phyloP scores from a whole-genome alignment of 2,329 filamentous ascomycete genomes.

The Zymoseptoria crescenta region DNA sequence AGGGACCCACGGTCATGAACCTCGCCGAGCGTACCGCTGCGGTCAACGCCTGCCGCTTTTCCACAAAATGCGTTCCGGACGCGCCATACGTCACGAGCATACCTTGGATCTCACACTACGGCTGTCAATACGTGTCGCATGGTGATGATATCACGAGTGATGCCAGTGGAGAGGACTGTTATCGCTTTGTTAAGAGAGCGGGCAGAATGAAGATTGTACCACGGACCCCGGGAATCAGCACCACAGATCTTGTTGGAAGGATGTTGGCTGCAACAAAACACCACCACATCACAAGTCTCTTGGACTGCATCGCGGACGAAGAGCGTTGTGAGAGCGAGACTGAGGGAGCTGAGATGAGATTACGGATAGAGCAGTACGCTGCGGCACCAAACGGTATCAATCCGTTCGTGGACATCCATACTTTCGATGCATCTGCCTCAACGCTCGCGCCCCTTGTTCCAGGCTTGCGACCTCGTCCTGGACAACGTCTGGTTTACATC shows the following conservation, averaged over 20 bases:
- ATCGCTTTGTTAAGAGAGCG: slow-evolving; percentile 92
- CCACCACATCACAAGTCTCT: slow-evolving; percentile 73
- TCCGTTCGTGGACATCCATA: slow-evolving; percentile 74
- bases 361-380: slow-evolving; percentile 76
- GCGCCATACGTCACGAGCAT: slow-evolving; percentile 93
- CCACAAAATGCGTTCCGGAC: slow-evolving; percentile 70
- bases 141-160: slow-evolving; percentile 97
- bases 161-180: slow-evolving; percentile 88
- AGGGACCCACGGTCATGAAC: slow-evolving; percentile 96
- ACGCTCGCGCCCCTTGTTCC: slow-evolving; percentile 55
- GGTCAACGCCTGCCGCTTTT: slow-evolving; percentile 92
- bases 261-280: slow-evolving; percentile 95
- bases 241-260: slow-evolving; percentile 92
- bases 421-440: background rate
- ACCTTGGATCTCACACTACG: slow-evolving; percentile 90
- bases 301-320: slow-evolving; percentile 27
- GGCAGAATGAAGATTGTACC: slow-evolving; percentile 94
- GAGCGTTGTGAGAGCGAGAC: slow-evolving; percentile 19
- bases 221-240: slow-evolving; percentile 91
- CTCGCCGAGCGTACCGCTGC: slow-evolving; percentile 84
- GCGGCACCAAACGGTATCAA: slow-evolving; percentile 73
- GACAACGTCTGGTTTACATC: slow-evolving; percentile 85
- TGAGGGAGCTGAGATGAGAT: slow-evolving; percentile 60
- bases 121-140: slow-evolving; percentile 91
- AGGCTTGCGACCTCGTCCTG: slow-evolving; percentile 63